A percentile compares a stretch with the other conserved stretches of the same genome.
phyloP scores from a whole-genome alignment of 768 basidiomycete genomes.

The Krasilnikovozyma curviuscula region DNA sequence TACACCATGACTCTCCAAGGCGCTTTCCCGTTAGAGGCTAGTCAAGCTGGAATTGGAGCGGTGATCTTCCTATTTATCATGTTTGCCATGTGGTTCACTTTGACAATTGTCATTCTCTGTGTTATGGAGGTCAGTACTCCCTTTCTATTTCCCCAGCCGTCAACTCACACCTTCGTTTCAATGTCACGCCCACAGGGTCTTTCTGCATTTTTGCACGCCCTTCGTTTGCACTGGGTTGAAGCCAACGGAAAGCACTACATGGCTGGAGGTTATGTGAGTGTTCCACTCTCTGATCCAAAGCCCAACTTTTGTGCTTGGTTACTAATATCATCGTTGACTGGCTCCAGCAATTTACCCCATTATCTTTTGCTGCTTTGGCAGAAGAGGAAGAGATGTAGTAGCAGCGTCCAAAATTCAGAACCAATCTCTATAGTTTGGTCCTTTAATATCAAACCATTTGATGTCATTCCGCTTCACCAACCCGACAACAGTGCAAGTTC shows the following conservation, averaged over 20 bases:
- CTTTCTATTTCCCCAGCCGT: constrained; percentile 5
- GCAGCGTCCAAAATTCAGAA: not conserved
- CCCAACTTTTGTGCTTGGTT: not conserved
- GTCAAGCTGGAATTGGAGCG: constrained; percentile 23
- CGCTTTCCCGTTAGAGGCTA: constrained; percentile 29
- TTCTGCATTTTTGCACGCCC: constrained; percentile 86
- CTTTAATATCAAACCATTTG: too few relatives aligned
- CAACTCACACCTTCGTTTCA: not conserved
- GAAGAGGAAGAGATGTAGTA: constrained; percentile 19
- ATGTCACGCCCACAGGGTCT: constrained; percentile 42
- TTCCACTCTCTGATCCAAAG: too few relatives aligned
- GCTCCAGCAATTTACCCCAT: constrained; percentile 24
- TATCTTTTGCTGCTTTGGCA: constrained; percentile 23
- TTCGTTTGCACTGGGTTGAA: constrained; percentile 92
- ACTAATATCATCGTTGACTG: constrained; percentile 7
- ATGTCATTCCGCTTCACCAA: too few relatives aligned
- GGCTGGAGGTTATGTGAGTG: constrained; percentile 49
- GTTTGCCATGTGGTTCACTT: constrained; percentile 59
- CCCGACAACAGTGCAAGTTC: too few relatives aligned
- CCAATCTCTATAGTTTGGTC: not conserved
- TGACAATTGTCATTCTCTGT: constrained; percentile 64
- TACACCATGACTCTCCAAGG: constrained; percentile 57
- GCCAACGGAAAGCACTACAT: constrained; percentile 91
- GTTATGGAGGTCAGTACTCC: constrained; percentile 68
- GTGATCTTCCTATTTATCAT: constrained; percentile 42